Conservation (phyloP, 1,139 yeast species). For the Petasospora rhodanensis region DNA sequence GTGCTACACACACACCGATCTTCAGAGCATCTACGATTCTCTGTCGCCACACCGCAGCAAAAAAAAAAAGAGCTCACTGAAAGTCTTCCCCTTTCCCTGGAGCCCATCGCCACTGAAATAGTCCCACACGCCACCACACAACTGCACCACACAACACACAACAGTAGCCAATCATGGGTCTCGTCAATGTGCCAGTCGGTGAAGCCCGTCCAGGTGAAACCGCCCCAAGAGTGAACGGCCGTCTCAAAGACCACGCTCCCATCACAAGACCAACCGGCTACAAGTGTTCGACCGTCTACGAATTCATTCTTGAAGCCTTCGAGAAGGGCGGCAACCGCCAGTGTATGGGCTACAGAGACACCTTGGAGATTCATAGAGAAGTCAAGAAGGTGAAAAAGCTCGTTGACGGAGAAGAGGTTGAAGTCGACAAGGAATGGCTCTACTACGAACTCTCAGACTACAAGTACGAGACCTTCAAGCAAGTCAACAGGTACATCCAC, state of each 20-base stretch:
- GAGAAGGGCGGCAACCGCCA: constrained; percentile 47
- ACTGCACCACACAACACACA: not conserved
- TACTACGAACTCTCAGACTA: constrained; percentile 78
- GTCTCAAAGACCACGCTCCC: constrained; percentile 47
- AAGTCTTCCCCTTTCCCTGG: too few relatives aligned
- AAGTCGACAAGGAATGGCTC: constrained; percentile 82
- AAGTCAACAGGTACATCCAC: constrained; percentile 47
- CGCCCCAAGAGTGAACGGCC: constrained; percentile 78
- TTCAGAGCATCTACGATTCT: too few relatives aligned
- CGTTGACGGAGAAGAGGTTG: constrained; percentile 68
- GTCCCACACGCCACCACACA: not conserved
- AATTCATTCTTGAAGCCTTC: constrained; percentile 62
- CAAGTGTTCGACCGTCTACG: constrained; percentile 65
- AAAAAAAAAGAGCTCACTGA: too few relatives aligned
- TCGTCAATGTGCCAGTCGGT: constrained; percentile 65
- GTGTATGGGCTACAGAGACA: constrained; percentile 80
- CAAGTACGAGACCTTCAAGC: constrained; percentile 56
- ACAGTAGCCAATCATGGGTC: constrained; percentile 12
- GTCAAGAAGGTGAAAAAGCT: constrained; percentile 68
- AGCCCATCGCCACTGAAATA: too few relatives aligned
- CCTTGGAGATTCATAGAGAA: constrained; percentile 71
- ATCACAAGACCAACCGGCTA: constrained; percentile 55
- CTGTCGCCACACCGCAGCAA: too few relatives aligned
- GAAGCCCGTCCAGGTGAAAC: constrained; percentile 83
- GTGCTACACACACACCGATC: too few relatives aligned